phyloP scores from a whole-genome alignment of 306 rosid species.

The Neltuma alba region DNA sequence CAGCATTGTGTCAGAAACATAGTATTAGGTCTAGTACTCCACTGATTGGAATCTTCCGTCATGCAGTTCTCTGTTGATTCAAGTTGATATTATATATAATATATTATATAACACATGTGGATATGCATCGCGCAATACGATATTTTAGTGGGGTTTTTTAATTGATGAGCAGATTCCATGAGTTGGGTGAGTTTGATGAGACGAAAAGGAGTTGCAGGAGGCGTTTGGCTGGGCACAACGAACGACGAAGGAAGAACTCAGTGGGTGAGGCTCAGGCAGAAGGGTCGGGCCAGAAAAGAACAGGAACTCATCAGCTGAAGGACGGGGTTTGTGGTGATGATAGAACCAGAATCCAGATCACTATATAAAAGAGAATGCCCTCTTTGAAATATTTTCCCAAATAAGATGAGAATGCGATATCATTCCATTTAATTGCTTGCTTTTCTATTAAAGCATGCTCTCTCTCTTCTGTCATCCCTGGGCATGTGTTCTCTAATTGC shows the following conservation, averaged over 20 bases:
- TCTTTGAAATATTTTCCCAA: constrained; percentile 47
- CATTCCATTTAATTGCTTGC: background rate
- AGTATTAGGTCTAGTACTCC: background rate
- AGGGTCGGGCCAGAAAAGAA: constrained; percentile 56
- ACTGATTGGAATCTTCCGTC: background rate
- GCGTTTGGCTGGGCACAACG: constrained; percentile 77
- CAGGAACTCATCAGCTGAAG: constrained; percentile 45
- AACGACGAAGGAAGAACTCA: constrained; percentile 63
- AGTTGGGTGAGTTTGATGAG: constrained; percentile 67
- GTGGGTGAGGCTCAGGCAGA: constrained; percentile 47
- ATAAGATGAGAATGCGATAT: constrained; percentile 43
- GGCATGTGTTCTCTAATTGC: constrained; percentile 14
- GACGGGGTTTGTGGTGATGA: constrained; percentile 48
- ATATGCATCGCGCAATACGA: background rate
- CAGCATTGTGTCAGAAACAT: constrained; percentile 8
- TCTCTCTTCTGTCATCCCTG: constrained; percentile 75
- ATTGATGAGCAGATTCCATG: constrained; percentile 63
- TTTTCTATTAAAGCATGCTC: constrained; percentile 43
- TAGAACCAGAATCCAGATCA: constrained; percentile 54
- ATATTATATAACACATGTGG: background rate
- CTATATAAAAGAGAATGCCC: constrained; percentile 48
- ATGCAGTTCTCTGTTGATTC: background rate
- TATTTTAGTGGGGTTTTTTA: background rate
- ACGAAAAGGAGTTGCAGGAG: constrained; percentile 70
- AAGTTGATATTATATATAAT: background rate